phyloP scores from a whole-genome alignment of 257 asterid genomes.

The Gentiana dahurica region DNA sequence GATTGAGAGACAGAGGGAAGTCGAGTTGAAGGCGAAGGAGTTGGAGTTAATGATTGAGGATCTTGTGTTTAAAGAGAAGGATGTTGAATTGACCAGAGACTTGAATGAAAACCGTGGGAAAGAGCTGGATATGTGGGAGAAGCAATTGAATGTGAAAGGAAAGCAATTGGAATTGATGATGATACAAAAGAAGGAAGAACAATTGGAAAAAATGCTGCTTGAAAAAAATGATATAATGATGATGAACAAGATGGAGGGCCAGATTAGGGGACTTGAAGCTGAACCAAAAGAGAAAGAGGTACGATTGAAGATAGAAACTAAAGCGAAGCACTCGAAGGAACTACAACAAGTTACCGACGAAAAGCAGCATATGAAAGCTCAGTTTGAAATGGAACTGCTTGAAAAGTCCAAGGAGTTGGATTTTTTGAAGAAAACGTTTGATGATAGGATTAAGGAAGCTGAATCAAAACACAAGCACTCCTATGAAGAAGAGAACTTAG shows the following conservation, averaged over 20 bases:
- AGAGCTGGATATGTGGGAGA: constrained; percentile 28
- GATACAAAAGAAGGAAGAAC: neutral
- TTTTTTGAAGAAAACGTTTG: constrained; percentile 1
- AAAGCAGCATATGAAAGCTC: no score
- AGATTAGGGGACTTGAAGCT: no score
- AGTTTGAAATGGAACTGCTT: neutral
- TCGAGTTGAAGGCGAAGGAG: neutral
- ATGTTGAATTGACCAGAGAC: constrained; percentile 13
- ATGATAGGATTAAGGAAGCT: constrained; percentile 3
- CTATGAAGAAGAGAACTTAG: no score
- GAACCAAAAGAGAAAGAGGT: no score
- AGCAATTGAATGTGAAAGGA: constrained; percentile 19
- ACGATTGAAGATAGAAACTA: no score
- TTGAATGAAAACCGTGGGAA: constrained; percentile 9
- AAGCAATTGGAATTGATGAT: constrained; percentile 9
- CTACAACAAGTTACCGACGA: no score
- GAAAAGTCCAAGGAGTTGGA: constrained; percentile 11
- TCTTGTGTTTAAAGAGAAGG: constrained; percentile 20
- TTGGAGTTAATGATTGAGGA: constrained; percentile 12
- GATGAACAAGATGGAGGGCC: no score
- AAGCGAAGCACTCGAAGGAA: neutral
- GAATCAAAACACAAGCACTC: neutral
- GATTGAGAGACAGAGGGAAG: constrained; percentile 15
- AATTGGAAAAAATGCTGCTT: no score
- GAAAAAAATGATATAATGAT: no score